Evolutionary conservation across 345 rosid species (phyloP), one percentile per base, ranked within the genome.

Genomic region (Lepidium sativum): DNA sequence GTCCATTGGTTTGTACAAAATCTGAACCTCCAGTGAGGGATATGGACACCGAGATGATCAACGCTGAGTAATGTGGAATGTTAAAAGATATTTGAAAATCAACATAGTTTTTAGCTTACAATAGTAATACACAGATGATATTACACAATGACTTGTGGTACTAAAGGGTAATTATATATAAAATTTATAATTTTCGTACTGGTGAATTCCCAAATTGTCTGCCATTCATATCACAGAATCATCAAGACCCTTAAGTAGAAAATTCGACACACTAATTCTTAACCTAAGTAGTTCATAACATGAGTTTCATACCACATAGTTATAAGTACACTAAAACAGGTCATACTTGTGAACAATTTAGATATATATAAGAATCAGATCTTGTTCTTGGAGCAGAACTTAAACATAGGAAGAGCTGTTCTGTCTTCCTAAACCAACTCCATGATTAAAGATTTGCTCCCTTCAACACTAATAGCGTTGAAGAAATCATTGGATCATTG

Each of bases 1-100:
- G 17, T 63, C 58, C 59, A 15, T 44, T 16, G 29, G 35, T 21
- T 42, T 47, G 59, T 56, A 11, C 37, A 48, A 42, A 71, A 48
- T 37, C 53, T 2, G 11, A 49, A 63, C 37, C 18, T 15, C 39
- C 8, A 0, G 39, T 49, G 23, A 71, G 54, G 50, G 49, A 65
- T 42, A 41, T 27, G 37, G 66, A 48, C 34, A 31, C 25, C 40
- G 29, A 70, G 69, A 54, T 63, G 69, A 54, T 70, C 35, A 51
- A 63, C 33, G 64, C 63, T 17, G 42, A 55, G 4, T 71, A 38
- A 62, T 45, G 57, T 12, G 50, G 64, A 25, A 44, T 34, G 27
- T 27, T 54, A n/a, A n/a, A n/a, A n/a, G n/a, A 10, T 16, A 8
- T 13, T 17, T 47, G 41, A 21, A 25, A 25, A 48, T 32, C 58